Percentiles rank a stretch among this genome's conserved stretches.
Conservation (phyloP, 371 early-diverging fungal species). For the Circinella minor region DNA sequence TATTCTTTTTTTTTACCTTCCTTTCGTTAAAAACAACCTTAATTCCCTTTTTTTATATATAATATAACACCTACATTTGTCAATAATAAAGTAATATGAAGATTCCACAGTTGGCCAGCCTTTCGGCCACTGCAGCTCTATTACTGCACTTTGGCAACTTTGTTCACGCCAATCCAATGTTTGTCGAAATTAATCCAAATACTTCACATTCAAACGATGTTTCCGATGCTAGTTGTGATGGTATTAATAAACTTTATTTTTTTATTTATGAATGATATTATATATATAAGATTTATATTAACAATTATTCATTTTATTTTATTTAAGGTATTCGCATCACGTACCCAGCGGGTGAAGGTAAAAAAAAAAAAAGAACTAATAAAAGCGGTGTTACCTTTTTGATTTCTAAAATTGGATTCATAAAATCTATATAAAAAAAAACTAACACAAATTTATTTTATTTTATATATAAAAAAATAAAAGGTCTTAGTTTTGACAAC, state of each 20-base stretch:
- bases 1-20: too few relatives aligned
- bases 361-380: conserved; percentile 14
- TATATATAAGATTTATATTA: too few relatives aligned
- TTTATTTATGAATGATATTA: background rate
- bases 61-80: too few relatives aligned
- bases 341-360: conserved; percentile 28
- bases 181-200: conserved; percentile 6
- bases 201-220: conserved; percentile 27
- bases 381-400: conserved; percentile 10
- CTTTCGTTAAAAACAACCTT: too few relatives aligned
- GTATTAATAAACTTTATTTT: background rate
- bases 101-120: conserved; percentile 33
- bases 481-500: conserved; percentile 28
- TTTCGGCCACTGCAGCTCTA: conserved; percentile 15
- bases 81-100: conserved; percentile 25
- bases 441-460: background rate
- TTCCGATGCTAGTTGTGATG: conserved; percentile 11
- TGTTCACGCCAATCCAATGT: conserved; percentile 20
- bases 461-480: too few relatives aligned
- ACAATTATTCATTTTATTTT: too few relatives aligned
- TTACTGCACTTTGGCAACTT: conserved; percentile 18
- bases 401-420: background rate
- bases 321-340: conserved; percentile 37
- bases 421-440: too few relatives aligned
- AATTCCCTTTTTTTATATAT: too few relatives aligned